These are phyloP conservation scores for Spiromastix sp. DNA, from an alignment of 2,329 filamentous ascomycete species.

Conservation along the genomic window DNA sequence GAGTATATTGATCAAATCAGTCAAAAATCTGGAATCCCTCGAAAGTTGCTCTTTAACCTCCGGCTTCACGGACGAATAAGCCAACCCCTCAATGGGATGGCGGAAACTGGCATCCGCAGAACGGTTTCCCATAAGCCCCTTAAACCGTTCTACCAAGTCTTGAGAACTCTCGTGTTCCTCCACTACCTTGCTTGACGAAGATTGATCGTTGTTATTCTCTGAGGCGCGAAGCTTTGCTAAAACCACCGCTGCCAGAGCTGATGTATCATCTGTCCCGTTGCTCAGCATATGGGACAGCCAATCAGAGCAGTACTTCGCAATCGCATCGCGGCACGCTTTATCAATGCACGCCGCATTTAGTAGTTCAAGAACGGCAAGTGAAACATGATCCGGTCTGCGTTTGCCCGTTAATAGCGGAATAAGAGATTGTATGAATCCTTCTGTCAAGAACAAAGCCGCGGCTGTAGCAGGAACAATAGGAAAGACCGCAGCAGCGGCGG, in stretches of 20 bases:
- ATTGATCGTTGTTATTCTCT: constrained; percentile 20
- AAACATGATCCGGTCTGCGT: constrained; percentile 76
- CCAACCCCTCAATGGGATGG: constrained; percentile 78
- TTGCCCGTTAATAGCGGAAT: constrained; percentile 66
- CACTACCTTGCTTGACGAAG: constrained; percentile 22
- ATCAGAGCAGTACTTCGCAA: constrained; percentile 71
- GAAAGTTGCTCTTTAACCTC: constrained; percentile 74
- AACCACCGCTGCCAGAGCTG: constrained; percentile 56
- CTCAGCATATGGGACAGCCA: constrained; percentile 82
- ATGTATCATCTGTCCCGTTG: constrained; percentile 50
- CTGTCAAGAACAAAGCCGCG: constrained; percentile 70
- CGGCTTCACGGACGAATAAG: constrained; percentile 80
- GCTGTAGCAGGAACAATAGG: constrained; percentile 70
- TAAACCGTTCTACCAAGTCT: constrained; percentile 46
- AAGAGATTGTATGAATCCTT: constrained; percentile 72
- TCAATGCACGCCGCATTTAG: constrained; percentile 88
- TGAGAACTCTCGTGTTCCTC: constrained; percentile 37
- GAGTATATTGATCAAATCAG: constrained; percentile 49
- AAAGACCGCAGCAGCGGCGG: constrained; percentile 79
- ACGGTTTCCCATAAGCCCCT: constrained; percentile 32
- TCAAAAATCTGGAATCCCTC: constrained; percentile 57
- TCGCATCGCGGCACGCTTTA: constrained; percentile 66
- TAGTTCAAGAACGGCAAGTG: constrained; percentile 77
- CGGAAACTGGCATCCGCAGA: constrained; percentile 47
- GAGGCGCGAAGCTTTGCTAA: constrained; percentile 51